These are phyloP conservation scores for Psophocarpus tetragonolobus DNA, from an alignment of 306 rosid genomes.

Conservation along the genomic window DNA sequence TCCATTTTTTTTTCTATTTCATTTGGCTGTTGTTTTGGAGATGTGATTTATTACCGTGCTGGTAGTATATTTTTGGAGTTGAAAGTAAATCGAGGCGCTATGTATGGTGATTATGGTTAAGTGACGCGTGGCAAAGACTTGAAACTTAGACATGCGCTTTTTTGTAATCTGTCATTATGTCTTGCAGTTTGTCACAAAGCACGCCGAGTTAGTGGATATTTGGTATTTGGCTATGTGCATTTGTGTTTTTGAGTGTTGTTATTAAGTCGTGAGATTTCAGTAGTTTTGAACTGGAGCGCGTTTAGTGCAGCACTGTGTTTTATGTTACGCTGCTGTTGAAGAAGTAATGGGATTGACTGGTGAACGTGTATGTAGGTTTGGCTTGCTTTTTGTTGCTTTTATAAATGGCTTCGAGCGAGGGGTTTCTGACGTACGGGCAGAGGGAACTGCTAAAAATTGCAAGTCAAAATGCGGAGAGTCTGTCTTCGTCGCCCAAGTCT, in stretches of 20 bases:
- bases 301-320: neutral
- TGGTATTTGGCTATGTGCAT: neutral
- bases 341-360: slow-evolving; percentile 16
- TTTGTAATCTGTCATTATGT: neutral
- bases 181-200: neutral
- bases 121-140: neutral
- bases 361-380: slow-evolving; percentile 12
- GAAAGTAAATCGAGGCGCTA: neutral
- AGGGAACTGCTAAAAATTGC: slow-evolving; percentile 79
- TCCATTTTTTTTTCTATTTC: neutral
- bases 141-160: neutral
- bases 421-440: slow-evolving; percentile 90
- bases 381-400: neutral
- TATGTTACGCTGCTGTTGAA: neutral
- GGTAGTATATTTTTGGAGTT: neutral
- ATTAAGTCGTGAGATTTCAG: neutral
- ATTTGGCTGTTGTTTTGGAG: neutral
- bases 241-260: neutral
- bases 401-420: slow-evolving; percentile 86
- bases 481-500: slow-evolving; percentile 90
- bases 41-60: neutral
- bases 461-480: slow-evolving; percentile 65
- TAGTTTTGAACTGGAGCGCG: neutral
- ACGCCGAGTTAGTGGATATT: neutral
- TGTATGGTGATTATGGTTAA: neutral